A percentile compares a stretch with the other conserved stretches of the same genome.
These are phyloP conservation scores for Apiotrichum domesticum DNA, from an alignment of 1,284 basidiomycete genomes.

Conservation along the genomic window DNA sequence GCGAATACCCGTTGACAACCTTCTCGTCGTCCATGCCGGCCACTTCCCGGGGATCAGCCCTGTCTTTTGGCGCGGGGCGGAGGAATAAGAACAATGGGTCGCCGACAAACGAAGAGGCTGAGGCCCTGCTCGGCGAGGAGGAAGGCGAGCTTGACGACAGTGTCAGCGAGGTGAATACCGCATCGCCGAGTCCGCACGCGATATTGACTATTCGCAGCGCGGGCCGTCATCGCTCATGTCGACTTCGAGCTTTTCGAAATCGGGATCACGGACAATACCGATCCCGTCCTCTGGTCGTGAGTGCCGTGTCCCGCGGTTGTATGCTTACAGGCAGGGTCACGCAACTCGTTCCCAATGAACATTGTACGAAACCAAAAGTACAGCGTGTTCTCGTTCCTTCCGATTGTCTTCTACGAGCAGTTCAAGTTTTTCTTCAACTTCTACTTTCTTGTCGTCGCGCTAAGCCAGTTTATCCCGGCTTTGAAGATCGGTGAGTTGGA, in stretches of 20 bases:
- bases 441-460: conserved; percentile 93
- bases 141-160: background rate
- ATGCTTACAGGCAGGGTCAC: too few species aligned
- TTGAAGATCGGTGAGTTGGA: conserved; percentile 69
- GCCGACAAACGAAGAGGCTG: background rate
- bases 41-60: background rate
- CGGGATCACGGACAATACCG: background rate
- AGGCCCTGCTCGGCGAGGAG: conserved; percentile 1
- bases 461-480: conserved; percentile 92
- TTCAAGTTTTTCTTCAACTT: conserved; percentile 99
- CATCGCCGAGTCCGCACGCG: too few species aligned
- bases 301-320: too few species aligned
- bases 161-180: background rate
- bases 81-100: background rate
- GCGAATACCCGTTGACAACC: conserved; percentile 5
- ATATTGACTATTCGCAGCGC: too few species aligned
- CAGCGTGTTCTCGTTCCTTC: conserved; percentile 87
- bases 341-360: conserved; percentile 56
- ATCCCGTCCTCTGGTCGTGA: background rate
- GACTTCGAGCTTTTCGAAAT: background rate
- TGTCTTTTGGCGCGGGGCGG: background rate
- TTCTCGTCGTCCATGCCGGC: background rate
- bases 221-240: too few species aligned
- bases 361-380: conserved; percentile 97
- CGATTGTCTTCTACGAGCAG: conserved; percentile 95